Percentiles rank a stretch among this genome's conserved stretches.
Conservation (phyloP, 2,329 filamentous ascomycete species). For the Cryphonectria nitschkei region DNA sequence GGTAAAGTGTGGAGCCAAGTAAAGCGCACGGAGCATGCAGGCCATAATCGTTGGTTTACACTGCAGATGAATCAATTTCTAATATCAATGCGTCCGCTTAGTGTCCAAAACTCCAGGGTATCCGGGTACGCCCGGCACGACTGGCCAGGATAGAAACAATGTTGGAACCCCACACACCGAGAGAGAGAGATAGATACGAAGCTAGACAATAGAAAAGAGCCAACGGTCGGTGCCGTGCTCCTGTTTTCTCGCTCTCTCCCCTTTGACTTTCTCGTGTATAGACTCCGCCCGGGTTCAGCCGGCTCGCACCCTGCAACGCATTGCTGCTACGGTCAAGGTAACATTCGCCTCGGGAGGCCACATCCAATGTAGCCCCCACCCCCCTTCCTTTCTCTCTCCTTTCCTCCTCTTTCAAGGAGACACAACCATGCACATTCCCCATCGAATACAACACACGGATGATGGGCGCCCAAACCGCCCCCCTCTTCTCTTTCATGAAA, state of each 20-base stretch:
- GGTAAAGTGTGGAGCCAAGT: not conserved
- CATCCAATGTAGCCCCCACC: not conserved
- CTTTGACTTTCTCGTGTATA: not conserved
- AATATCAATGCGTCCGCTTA: not conserved
- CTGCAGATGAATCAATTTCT: not conserved
- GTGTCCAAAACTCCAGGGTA: not conserved
- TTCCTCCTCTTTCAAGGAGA: not conserved
- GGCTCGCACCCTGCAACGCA: not conserved
- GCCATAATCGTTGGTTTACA: not conserved
- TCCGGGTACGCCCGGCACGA: not conserved
- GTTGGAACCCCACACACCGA: too few species aligned
- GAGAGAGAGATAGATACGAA: not conserved
- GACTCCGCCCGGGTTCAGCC: not conserved
- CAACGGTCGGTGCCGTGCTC: not conserved
- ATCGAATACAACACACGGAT: not conserved
- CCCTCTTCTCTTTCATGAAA: not conserved
- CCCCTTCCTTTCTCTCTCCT: too few species aligned
- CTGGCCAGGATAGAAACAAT: too few species aligned
- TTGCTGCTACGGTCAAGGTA: not conserved
- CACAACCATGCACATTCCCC: not conserved
- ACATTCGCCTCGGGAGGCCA: not conserved
- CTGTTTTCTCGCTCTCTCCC: not conserved
- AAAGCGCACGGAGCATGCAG: not conserved
- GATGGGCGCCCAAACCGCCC: not conserved
- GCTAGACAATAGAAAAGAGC: not conserved